These are phyloP conservation scores for Haematococcus sp. DNA, from an alignment of 139 green algal species.

Conservation along the genomic window DNA sequence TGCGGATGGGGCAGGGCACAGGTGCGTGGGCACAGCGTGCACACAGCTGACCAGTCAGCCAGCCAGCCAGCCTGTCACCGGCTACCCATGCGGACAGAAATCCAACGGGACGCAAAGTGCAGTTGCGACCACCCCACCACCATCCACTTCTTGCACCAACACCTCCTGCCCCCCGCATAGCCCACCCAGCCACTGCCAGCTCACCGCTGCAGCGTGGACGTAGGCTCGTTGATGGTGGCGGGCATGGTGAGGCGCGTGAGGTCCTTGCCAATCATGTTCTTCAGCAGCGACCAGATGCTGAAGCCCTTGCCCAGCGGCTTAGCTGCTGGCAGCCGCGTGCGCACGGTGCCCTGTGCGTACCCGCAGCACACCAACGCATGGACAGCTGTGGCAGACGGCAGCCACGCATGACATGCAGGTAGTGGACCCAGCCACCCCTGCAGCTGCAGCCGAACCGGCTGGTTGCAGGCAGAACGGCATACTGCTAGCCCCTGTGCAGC, in stretches of 20 bases:
- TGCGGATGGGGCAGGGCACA: conserved; percentile 2
- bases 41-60: neutral
- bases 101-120: no score
- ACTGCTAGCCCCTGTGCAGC: no score
- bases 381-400: no score
- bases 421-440: no score
- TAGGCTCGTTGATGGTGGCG: conserved; percentile 94
- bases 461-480: no score
- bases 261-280: conserved; percentile 80
- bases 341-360: conserved; percentile 15
- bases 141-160: neutral
- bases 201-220: conserved; percentile 78
- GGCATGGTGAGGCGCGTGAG: conserved; percentile 86
- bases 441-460: no score
- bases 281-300: conserved; percentile 87
- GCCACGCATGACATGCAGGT: no score
- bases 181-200: neutral
- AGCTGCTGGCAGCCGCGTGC: conserved; percentile 29
- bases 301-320: conserved; percentile 52
- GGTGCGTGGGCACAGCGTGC: no score
- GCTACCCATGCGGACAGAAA: neutral
- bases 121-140: neutral
- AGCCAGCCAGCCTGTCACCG: neutral
- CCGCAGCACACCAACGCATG: no score
- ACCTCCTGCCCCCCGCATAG: neutral